Base-by-base conservation (phyloP, 148 eudicot species). In the Nyssa sinensis region DNA sequence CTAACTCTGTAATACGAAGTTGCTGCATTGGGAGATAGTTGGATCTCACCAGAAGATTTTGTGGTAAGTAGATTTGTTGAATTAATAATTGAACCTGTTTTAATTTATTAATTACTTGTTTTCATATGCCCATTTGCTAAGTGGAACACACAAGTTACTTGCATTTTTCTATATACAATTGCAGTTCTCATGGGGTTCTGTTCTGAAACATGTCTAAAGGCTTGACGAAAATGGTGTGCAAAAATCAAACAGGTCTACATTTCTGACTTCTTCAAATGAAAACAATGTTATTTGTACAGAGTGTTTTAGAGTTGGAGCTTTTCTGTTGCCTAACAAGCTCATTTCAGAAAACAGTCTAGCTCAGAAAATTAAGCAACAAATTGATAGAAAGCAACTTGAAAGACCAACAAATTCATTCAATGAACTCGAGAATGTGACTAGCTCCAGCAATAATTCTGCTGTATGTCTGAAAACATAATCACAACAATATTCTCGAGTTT, bases 21-120 rank as follows among this genome's bases (percentile, higher is more conserved):
- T 47, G 71, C 92, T 80, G 97, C 87, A 24, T 80, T 92, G 73
- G 98, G 97, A 34, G 91, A 94, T 75, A 85, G 86, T 72, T 94
- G 98, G 97, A 92, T 94, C 63, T 92, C 97, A 39, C 96, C 98
- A 0, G 90, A 88, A 84, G 97, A 94, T 87, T 94, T 87, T 84
- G 91, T 86, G 78, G 97, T 88, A 74, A 79, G 88, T 82, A 63
- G 5, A 58, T 19, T 58, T 9, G 5, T 32, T 73, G 47, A 62
- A 39, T 66, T 25, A 30, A 37, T 66, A 3, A 34, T 31, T 39
- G 63, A 6, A 5, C 59, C 44, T 37, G 17, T 0, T 55, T 55
- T 21, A n/a, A 55, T 4, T n/a, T n/a, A n/a, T n/a, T 19, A 4
- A 24, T 32, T 27, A 34, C 7, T 30, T 35, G 29, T 27, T 5